phyloP scores from a whole-genome alignment of 2,329 filamentous ascomycete genomes.

The Aspergillus terreus region DNA sequence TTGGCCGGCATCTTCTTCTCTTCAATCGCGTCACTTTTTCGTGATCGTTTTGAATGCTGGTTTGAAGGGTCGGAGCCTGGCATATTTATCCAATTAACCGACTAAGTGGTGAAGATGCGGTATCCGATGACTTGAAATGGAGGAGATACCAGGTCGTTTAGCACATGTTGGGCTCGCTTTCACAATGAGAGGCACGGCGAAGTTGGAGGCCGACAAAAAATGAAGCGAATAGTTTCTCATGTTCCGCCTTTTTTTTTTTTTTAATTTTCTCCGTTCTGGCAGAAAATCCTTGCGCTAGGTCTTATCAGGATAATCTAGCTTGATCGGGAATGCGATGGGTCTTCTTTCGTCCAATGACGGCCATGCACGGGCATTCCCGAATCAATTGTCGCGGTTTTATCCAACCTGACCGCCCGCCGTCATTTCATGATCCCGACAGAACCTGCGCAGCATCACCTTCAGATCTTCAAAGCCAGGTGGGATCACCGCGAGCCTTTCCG shows the following conservation, averaged over 20 bases:
- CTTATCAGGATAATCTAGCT: not conserved
- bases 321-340: not conserved
- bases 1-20: constrained; percentile 23
- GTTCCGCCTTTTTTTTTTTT: not conserved
- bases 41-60: constrained; percentile 28
- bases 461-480: no score
- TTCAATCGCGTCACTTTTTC: constrained; percentile 23
- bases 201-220: not conserved
- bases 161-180: no score
- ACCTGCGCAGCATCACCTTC: no score
- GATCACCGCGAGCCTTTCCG: not conserved
- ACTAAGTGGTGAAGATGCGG: no score
- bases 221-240: not conserved
- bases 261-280: not conserved
- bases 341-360: no score
- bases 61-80: constrained; percentile 13
- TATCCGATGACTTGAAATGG: no score
- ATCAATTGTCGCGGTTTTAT: no score
- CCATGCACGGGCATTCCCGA: no score
- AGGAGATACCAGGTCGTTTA: no score
- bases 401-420: no score
- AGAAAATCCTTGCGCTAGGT: not conserved
- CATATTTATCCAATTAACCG: constrained; percentile 6
- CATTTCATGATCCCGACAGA: no score
- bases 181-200: no score